Evolutionary conservation across 352 stramenopile species (phyloP).

Genomic region (Aphanomyces stellatus): DNA sequence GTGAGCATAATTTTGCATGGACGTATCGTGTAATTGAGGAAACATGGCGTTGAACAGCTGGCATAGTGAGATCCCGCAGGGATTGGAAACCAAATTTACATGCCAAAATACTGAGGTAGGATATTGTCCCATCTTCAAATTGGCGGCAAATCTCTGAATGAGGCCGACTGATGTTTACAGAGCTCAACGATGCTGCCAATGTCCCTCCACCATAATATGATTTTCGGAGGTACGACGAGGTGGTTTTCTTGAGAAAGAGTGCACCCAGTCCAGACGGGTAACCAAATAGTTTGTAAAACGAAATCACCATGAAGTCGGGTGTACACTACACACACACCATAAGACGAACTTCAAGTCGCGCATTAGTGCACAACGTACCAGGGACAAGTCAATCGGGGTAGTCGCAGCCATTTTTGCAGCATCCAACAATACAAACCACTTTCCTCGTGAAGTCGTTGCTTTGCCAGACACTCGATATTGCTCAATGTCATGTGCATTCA

Average conservation of each 20-base stretch:
- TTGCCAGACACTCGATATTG: conserved; percentile 20
- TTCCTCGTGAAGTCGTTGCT: neutral
- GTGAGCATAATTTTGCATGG: conserved; percentile 23
- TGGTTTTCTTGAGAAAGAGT: conserved; percentile 39
- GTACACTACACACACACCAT: neutral
- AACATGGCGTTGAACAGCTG: conserved; percentile 39
- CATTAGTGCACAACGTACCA: too few species aligned
- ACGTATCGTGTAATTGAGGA: conserved; percentile 35
- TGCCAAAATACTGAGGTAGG: conserved; percentile 58
- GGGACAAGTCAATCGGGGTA: conserved; percentile 42
- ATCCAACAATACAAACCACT: conserved; percentile 64
- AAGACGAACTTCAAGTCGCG: neutral
- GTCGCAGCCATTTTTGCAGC: conserved; percentile 59
- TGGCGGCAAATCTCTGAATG: conserved; percentile 20
- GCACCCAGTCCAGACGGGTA: conserved; percentile 61
- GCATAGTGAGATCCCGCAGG: conserved; percentile 39
- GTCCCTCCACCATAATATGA: conserved; percentile 57
- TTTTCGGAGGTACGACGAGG: conserved; percentile 36
- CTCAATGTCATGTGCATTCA: neutral
- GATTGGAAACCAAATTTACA: conserved; percentile 41
- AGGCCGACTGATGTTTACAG: conserved; percentile 14
- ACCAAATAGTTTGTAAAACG: conserved; percentile 82
- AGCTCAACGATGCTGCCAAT: conserved; percentile 47
- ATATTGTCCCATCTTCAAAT: conserved; percentile 55
- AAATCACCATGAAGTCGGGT: conserved; percentile 60